Evolutionary conservation across 2,329 filamentous ascomycete genomes (phyloP).

Genomic region (Curvularia sp.): DNA sequence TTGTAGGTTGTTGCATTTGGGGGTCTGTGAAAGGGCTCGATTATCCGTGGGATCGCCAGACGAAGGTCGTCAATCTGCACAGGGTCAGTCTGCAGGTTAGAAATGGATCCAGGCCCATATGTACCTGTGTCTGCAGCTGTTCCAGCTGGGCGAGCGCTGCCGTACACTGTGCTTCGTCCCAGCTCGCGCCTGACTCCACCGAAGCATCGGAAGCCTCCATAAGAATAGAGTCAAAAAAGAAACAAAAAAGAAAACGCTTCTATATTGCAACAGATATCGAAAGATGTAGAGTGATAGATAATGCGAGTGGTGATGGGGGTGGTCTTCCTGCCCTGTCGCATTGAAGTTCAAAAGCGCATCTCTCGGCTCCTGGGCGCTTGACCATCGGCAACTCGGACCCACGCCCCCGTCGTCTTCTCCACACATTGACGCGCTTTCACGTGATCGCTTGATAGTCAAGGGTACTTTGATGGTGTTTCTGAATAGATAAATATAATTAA

Average conservation of each 20-base stretch:
- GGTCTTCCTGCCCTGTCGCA: neutral
- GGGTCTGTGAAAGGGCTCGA: slow-evolving; percentile 49
- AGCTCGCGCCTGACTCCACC: slow-evolving; percentile 32
- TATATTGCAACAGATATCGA: neutral
- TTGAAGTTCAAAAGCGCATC: slow-evolving; percentile 13
- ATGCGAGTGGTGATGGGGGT: slow-evolving; percentile 14
- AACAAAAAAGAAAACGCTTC: neutral
- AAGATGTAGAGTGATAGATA: neutral
- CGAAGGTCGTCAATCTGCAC: slow-evolving; percentile 54
- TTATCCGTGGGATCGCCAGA: slow-evolving; percentile 53
- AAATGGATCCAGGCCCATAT: neutral
- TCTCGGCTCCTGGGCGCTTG: slow-evolving; percentile 13
- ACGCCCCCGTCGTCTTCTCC: slow-evolving; percentile 11
- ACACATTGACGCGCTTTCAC: slow-evolving; percentile 27
- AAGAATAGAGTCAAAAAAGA: slow-evolving; percentile 1
- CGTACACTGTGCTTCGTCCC: slow-evolving; percentile 52
- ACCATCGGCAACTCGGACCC: slow-evolving; percentile 17
- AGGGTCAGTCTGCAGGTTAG: slow-evolving; percentile 9
- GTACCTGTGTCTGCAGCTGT: slow-evolving; percentile 54
- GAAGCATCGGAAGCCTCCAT: slow-evolving; percentile 29
- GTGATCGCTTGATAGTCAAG: slow-evolving; percentile 12
- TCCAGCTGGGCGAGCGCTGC: slow-evolving; percentile 56
- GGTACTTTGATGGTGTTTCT: neutral
- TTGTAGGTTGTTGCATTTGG: slow-evolving; percentile 47
- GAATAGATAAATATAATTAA: neutral